Evolutionary conservation across 331 rosid species (phyloP).

Genomic region (Pyracantha coccinea): DNA sequence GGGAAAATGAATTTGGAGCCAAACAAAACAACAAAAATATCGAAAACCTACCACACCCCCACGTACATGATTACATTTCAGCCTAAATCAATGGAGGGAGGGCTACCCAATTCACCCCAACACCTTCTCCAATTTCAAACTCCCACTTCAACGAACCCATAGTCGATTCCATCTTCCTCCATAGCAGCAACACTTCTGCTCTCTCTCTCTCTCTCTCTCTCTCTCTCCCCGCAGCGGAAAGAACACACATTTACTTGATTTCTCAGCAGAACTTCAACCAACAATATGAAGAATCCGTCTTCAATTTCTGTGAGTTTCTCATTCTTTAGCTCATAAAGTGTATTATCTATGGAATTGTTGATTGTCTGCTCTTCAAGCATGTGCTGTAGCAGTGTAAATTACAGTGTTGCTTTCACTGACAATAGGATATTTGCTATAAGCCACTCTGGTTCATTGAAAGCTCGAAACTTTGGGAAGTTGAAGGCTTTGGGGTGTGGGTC

Average conservation of each 20-base stretch:
- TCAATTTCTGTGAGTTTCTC: constrained; percentile 9
- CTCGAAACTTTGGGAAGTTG: constrained; percentile 26
- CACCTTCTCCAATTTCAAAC: not conserved
- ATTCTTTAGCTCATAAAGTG: not conserved
- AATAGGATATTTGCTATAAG: constrained; percentile 22
- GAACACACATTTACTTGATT: not conserved
- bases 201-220: not conserved
- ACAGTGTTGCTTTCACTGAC: constrained; percentile 25
- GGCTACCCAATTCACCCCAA: not conserved
- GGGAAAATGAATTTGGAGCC: not conserved
- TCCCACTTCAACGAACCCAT: not conserved
- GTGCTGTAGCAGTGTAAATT: constrained; percentile 31
- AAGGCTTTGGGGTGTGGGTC: constrained; percentile 40
- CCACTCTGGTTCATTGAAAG: constrained; percentile 26
- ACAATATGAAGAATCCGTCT: not conserved
- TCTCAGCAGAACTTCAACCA: constrained; percentile 1
- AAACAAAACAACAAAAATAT: not conserved
- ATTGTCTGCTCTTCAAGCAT: constrained; percentile 41
- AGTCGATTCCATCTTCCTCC: not conserved
- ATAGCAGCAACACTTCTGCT: not conserved
- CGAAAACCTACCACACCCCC: not conserved
- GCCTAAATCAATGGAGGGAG: not conserved
- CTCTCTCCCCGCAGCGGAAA: constrained; percentile 4
- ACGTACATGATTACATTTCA: not conserved
- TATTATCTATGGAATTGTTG: constrained; percentile 40